Conservation (phyloP, 2,329 filamentous ascomycete genomes). For the Penicillium sp. region DNA sequence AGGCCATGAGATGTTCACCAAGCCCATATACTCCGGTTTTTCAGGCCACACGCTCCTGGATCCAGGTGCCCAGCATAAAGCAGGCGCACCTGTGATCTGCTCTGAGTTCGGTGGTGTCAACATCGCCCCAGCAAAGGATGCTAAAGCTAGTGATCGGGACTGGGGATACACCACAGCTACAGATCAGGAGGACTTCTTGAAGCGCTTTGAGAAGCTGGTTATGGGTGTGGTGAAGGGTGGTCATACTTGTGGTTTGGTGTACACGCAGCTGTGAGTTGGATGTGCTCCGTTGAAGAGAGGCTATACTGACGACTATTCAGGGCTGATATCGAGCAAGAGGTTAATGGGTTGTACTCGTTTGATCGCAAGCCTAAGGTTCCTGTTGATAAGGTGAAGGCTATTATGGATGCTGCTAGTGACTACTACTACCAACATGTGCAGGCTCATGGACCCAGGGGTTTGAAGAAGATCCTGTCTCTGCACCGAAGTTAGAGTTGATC, state of each 20-base stretch:
- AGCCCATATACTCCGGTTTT: slow-evolving; percentile 35
- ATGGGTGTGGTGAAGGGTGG: slow-evolving; percentile 55
- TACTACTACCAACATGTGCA: slow-evolving; percentile 40
- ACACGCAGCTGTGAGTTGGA: slow-evolving; percentile 56
- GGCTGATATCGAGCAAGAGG: slow-evolving; percentile 62
- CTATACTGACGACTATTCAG: slow-evolving; percentile 5
- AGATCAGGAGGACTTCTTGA: slow-evolving; percentile 56
- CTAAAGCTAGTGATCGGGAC: slow-evolving; percentile 45
- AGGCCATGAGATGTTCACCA: slow-evolving; percentile 53
- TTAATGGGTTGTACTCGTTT: slow-evolving; percentile 62
- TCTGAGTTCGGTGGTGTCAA: slow-evolving; percentile 66
- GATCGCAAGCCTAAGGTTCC: slow-evolving; percentile 59
- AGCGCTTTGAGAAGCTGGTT: slow-evolving; percentile 55
- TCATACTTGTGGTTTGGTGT: slow-evolving; percentile 59
- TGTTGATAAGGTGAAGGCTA: slow-evolving; percentile 51
- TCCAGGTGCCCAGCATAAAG: slow-evolving; percentile 48
- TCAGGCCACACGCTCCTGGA: slow-evolving; percentile 39
- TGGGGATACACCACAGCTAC: slow-evolving; percentile 66
- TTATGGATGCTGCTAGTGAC: slow-evolving; percentile 52
- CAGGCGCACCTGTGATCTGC: slow-evolving; percentile 58
- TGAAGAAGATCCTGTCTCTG: slow-evolving; percentile 18
- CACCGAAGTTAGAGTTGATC: slow-evolving; percentile 2
- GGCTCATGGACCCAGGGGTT: slow-evolving; percentile 14
- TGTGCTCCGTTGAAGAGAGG: not conserved
- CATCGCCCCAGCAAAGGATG: slow-evolving; percentile 49